A percentile compares a stretch with the other conserved stretches of the same genome.
Conservation (phyloP, 495 filamentous ascomycete species). For the Talaromyces nanjingensis region DNA sequence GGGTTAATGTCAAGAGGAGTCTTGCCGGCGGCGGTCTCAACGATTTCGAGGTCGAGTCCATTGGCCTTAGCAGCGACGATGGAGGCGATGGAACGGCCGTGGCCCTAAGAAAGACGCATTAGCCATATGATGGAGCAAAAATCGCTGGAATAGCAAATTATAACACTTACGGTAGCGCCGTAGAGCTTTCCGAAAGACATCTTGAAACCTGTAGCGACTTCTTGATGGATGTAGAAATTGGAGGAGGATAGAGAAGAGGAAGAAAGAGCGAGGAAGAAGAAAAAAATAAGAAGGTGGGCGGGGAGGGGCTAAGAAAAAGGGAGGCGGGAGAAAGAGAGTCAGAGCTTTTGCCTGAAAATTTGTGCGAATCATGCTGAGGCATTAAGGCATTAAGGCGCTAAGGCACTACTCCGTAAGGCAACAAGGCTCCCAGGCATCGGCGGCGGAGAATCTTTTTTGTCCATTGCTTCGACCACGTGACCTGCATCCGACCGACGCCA, state of each 20-base stretch:
- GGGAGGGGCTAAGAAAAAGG: slow-evolving; percentile 7
- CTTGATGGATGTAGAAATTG: slow-evolving; percentile 2
- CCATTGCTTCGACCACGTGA: neutral
- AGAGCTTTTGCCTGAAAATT: slow-evolving; percentile 19
- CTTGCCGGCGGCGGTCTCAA: slow-evolving; percentile 51
- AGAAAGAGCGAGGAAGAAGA: slow-evolving; percentile 26
- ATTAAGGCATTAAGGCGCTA: neutral
- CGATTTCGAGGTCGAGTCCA: slow-evolving; percentile 79
- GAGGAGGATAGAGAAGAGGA: slow-evolving; percentile 21
- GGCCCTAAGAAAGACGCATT: slow-evolving; percentile 49
- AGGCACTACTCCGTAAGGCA: neutral
- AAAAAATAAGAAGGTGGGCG: slow-evolving; percentile 19
- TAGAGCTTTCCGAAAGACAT: slow-evolving; percentile 98
- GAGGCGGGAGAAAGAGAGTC: slow-evolving; percentile 13
- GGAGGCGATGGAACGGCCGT: slow-evolving; percentile 82
- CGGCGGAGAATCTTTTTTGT: slow-evolving; percentile 22
- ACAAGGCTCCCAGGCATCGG: slow-evolving; percentile 13
- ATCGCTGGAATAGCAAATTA: neutral
- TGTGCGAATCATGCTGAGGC: slow-evolving; percentile 26
- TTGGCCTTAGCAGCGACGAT: slow-evolving; percentile 93
- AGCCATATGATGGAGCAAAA: neutral
- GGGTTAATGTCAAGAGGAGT: slow-evolving; percentile 66
- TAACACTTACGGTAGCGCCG: slow-evolving; percentile 64
- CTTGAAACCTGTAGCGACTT: slow-evolving; percentile 30
- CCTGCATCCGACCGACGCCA: slow-evolving; percentile 11